A percentile compares a stretch with the other conserved stretches of the same genome.
These are phyloP conservation scores for Trichoderma semiorbis DNA, from an alignment of 2,329 filamentous ascomycete species.

Conservation along the genomic window DNA sequence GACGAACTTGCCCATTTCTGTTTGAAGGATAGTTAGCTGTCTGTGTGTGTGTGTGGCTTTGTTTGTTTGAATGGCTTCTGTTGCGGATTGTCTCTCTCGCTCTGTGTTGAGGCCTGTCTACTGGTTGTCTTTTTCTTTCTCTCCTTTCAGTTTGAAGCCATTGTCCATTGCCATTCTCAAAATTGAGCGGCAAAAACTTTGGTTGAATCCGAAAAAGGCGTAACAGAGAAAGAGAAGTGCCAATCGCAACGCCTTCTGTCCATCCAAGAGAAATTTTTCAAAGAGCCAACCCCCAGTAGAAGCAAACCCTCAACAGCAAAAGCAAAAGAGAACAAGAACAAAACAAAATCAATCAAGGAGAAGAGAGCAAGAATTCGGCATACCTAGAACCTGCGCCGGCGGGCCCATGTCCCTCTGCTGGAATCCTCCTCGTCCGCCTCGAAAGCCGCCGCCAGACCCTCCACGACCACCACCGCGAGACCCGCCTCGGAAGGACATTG, in stretches of 20 bases:
- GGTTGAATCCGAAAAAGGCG: rapidly evolving
- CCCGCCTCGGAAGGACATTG: constrained; percentile 36
- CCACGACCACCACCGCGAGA: constrained; percentile 30
- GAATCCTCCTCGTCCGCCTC: constrained; percentile 39
- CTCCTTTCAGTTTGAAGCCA: neutral
- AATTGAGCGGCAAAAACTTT: neutral
- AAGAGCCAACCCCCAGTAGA: neutral
- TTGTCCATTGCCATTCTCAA: neutral
- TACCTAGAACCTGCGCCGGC: constrained; percentile 38
- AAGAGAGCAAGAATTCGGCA: neutral
- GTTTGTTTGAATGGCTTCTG: rapidly evolving
- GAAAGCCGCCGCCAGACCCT: constrained; percentile 31
- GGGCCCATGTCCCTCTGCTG: constrained; percentile 40
- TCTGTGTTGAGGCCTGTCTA: too few relatives aligned
- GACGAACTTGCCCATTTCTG: constrained; percentile 88
- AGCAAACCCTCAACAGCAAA: neutral
- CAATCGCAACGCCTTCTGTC: neutral
- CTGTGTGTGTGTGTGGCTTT: neutral
- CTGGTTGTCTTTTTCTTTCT: too few relatives aligned
- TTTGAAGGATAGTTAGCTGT: neutral
- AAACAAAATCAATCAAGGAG: neutral
- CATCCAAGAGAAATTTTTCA: neutral
- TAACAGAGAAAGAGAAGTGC: neutral
- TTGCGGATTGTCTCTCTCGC: neutral
- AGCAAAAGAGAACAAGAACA: neutral